Conservation (phyloP, 257 asterid genomes). For the Paraleonurus japonicus region DNA sequence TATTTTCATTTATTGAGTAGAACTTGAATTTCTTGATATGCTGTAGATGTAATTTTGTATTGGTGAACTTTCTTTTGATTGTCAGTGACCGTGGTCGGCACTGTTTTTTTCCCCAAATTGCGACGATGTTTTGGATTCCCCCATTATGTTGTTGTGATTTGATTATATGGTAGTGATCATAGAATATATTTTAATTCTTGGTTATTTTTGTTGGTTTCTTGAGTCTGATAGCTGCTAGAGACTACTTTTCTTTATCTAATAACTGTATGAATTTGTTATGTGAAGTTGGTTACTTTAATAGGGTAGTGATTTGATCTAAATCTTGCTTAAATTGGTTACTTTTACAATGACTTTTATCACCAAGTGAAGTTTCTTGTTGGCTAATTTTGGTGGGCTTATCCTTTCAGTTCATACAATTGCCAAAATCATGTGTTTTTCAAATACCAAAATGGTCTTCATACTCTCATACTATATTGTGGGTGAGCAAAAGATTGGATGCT, state of each 20-base stretch:
- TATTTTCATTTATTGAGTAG: neutral
- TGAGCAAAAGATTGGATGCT: neutral
- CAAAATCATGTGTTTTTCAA: constrained; percentile 3
- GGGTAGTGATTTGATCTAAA: neutral
- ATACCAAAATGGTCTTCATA: neutral
- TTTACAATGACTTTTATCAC: neutral
- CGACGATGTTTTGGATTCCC: neutral
- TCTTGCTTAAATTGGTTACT: constrained; percentile 8
- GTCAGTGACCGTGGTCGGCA: constrained; percentile 17
- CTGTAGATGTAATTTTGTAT: constrained; percentile 10
- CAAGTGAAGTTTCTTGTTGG: neutral
- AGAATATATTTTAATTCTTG: neutral
- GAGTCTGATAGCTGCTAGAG: neutral
- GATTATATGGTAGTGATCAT: constrained; percentile 9
- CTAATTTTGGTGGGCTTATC: neutral
- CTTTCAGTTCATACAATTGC: neutral
- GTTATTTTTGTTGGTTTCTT: neutral
- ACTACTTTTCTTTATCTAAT: neutral
- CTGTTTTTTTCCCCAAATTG: neutral
- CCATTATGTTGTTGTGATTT: neutral
- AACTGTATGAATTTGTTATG: neutral
- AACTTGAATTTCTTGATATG: neutral
- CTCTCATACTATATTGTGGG: neutral
- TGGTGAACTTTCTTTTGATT: constrained; percentile 11
- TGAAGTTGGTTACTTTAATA: neutral